phyloP scores from a whole-genome alignment of 108 stramenopile species.

The Nitzschia sp. region DNA sequence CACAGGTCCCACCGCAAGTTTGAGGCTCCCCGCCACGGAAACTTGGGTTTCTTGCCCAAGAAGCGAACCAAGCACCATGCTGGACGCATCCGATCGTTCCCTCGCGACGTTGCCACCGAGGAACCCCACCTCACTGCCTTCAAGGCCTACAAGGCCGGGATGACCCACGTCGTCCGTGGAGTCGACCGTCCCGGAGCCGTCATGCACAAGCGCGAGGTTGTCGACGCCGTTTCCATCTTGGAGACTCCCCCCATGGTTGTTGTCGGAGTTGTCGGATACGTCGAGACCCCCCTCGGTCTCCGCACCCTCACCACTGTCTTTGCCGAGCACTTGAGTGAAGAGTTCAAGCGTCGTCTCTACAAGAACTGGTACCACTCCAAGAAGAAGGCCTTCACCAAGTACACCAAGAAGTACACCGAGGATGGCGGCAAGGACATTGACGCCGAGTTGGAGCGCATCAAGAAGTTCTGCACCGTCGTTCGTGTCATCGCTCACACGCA shows the following conservation, averaged over 20 bases:
- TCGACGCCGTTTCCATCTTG: conserved; percentile 98
- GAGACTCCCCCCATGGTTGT: conserved; percentile 99
- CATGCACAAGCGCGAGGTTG: conserved; percentile 99
- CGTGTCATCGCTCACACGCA: conserved; percentile 99
- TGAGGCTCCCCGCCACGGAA: conserved; percentile 95
- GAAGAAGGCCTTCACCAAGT: conserved; percentile 99
- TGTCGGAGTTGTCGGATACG: conserved; percentile 99
- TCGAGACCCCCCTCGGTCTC: conserved; percentile 97
- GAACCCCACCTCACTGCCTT: conserved; percentile 97
- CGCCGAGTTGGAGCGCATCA: conserved; percentile 95
- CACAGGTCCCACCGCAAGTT: conserved; percentile 98
- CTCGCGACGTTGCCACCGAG: conserved; percentile 88
- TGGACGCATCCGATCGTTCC: conserved; percentile 96
- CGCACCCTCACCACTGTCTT: conserved; percentile 98
- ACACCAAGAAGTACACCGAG: conserved; percentile 96
- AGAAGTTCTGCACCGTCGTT: conserved; percentile 97
- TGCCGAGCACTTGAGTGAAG: conserved; percentile 97
- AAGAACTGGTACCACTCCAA: conserved; percentile 99
- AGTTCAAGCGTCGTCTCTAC: conserved; percentile 99
- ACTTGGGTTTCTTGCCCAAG: conserved; percentile 97
- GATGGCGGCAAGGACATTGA: conserved; percentile 93
- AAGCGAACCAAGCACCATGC: conserved; percentile 99
- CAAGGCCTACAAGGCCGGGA: conserved; percentile 99
- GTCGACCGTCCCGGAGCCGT: conserved; percentile 99
- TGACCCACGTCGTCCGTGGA: conserved; percentile 99